Evolutionary conservation across 805 yeast species (phyloP).

Genomic region (Pichia californica): DNA sequence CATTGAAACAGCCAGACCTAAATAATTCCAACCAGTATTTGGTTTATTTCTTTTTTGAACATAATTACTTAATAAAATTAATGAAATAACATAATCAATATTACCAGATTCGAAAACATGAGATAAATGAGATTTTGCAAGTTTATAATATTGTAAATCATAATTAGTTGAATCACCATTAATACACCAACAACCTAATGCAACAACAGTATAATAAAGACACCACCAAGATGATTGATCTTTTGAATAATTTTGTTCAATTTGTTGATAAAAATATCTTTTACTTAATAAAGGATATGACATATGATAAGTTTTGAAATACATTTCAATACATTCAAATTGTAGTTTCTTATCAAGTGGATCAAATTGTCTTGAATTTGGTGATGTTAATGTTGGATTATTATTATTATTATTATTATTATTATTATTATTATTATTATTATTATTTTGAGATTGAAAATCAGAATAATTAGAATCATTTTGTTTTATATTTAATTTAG

Average conservation of each 20-base stretch:
- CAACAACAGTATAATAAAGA: slow-evolving; percentile 49
- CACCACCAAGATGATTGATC: slow-evolving; percentile 37
- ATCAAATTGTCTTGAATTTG: slow-evolving; percentile 1
- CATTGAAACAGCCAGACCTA: slow-evolving; percentile 61
- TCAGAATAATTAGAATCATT: not conserved
- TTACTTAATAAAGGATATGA: slow-evolving; percentile 52
- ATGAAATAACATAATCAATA: slow-evolving; percentile 44
- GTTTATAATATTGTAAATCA: slow-evolving; percentile 50
- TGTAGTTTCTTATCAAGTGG: slow-evolving; percentile 13
- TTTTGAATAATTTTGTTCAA: slow-evolving; percentile 1
- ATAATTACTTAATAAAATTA: slow-evolving; percentile 51
- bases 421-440: not conserved
- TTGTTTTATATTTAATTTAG: not conserved
- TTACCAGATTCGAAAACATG: slow-evolving; percentile 55
- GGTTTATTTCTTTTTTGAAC: slow-evolving; percentile 60
- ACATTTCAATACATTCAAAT: slow-evolving; percentile 28
- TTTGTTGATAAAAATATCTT: slow-evolving; percentile 42
- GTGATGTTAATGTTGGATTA: too few species aligned
- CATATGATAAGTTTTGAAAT: slow-evolving; percentile 53
- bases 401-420: not conserved
- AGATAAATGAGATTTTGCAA: slow-evolving; percentile 39
- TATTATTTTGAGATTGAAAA: not conserved
- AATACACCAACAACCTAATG: slow-evolving; percentile 65
- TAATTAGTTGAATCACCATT: slow-evolving; percentile 47
- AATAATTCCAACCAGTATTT: slow-evolving; percentile 62